These are phyloP conservation scores for Monosporascus cannonballus DNA, from an alignment of 2,329 filamentous ascomycete genomes.

Conservation along the genomic window DNA sequence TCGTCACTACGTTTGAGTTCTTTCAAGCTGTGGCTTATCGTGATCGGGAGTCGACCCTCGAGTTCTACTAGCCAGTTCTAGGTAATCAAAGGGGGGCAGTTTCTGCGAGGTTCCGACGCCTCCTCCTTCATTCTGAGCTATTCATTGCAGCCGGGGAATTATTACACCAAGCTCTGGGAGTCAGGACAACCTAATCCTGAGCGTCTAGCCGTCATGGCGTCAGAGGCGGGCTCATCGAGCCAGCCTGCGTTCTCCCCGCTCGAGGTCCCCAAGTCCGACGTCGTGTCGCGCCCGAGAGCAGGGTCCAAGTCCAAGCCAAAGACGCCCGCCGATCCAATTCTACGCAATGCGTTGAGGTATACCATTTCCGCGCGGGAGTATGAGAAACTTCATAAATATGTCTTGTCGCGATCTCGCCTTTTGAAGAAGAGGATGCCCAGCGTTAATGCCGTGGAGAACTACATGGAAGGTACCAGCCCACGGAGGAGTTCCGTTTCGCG, in stretches of 20 bases:
- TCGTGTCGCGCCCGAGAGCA: constrained; percentile 13
- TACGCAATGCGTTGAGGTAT: constrained; percentile 82
- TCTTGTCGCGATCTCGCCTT: constrained; percentile 64
- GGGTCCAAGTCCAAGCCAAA: constrained; percentile 16
- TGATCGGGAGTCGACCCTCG: too few species aligned
- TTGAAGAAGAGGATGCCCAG: constrained; percentile 50
- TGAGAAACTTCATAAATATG: constrained; percentile 73
- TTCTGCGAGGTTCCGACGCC: too few species aligned
- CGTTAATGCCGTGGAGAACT: constrained; percentile 51
- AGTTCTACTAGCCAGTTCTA: too few species aligned
- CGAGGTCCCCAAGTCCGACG: constrained; percentile 14
- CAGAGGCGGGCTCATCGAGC: constrained; percentile 14
- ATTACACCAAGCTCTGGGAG: background rate
- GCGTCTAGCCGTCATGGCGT: constrained; percentile 12
- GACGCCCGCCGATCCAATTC: constrained; percentile 55
- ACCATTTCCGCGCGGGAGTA: constrained; percentile 84
- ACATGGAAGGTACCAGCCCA: constrained; percentile 34
- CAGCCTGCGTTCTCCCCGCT: constrained; percentile 13
- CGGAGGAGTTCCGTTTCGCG: constrained; percentile 11
- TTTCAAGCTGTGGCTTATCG: too few species aligned
- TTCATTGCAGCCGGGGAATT: background rate
- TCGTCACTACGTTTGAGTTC: too few species aligned
- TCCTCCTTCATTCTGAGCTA: too few species aligned
- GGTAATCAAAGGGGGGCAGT: too few species aligned
- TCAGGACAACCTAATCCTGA: background rate